These are phyloP conservation scores for Hanseniaspora mollemarum DNA, from an alignment of 805 yeast genomes.

Conservation along the genomic window DNA sequence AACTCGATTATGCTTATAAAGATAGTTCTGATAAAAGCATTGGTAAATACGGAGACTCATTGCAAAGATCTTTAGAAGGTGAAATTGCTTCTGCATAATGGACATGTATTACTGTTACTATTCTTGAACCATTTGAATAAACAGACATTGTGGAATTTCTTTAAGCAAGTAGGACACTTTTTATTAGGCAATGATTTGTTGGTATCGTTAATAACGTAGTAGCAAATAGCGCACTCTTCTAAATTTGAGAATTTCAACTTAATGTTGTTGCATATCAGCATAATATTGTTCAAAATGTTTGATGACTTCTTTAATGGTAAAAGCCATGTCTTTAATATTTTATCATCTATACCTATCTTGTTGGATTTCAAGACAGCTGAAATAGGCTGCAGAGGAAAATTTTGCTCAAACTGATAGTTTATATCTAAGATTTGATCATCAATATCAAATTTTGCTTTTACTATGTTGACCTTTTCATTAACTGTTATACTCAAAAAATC, in stretches of 20 bases:
- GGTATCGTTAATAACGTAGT: slow-evolving; percentile 72
- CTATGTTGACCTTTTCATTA: slow-evolving; percentile 50
- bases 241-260: slow-evolving; percentile 81
- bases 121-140: slow-evolving; percentile 95
- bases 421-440: slow-evolving; percentile 84
- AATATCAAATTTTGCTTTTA: slow-evolving; percentile 59
- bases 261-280: slow-evolving; percentile 42
- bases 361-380: slow-evolving; percentile 37
- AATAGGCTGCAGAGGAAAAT: slow-evolving; percentile 69
- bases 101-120: slow-evolving; percentile 85
- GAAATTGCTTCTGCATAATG: slow-evolving; percentile 73
- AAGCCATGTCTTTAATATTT: slow-evolving; percentile 8
- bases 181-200: slow-evolving; percentile 86
- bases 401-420: slow-evolving; percentile 56
- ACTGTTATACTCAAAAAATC: slow-evolving; percentile 43
- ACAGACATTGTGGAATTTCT: slow-evolving; percentile 92
- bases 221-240: slow-evolving; percentile 95
- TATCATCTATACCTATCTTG: slow-evolving; percentile 18
- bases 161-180: slow-evolving; percentile 78
- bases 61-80: slow-evolving; percentile 59
- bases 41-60: slow-evolving; percentile 65
- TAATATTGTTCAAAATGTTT: slow-evolving; percentile 19
- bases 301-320: slow-evolving; percentile 33
- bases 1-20: slow-evolving; percentile 62
- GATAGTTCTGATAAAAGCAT: slow-evolving; percentile 35